Conservation (phyloP, 768 basidiomycete genomes). For the Collybiopsis luxurians region DNA sequence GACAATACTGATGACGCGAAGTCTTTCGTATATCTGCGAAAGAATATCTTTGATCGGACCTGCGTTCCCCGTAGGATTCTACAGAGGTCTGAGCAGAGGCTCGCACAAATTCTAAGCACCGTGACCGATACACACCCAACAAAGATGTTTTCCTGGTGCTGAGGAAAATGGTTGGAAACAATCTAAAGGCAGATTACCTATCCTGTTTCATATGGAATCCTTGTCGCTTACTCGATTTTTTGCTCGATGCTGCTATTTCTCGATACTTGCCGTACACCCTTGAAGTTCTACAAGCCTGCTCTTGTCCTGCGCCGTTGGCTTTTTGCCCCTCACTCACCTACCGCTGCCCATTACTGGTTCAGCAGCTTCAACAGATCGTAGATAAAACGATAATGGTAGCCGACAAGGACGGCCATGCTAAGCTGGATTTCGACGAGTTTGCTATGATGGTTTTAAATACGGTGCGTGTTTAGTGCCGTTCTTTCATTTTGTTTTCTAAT, state of each 20-base stretch:
- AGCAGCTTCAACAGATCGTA: slow-evolving; percentile 98
- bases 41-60: no score
- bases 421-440: slow-evolving; percentile 96
- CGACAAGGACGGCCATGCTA: slow-evolving; percentile 96
- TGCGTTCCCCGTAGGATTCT: no score
- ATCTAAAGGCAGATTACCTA: slow-evolving; percentile 73
- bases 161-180: slow-evolving; percentile 99
- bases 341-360: slow-evolving; percentile 65
- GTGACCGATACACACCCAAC: slow-evolving; percentile 97
- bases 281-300: no score
- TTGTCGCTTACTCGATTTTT: no score
- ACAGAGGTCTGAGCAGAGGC: no score
- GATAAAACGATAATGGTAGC: slow-evolving; percentile 99
- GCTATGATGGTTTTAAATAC: slow-evolving; percentile 96
- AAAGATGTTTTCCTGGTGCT: slow-evolving; percentile 97
- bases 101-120: slow-evolving; percentile 34
- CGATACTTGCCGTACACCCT: no score
- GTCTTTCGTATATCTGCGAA: no score
- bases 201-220: background rate
- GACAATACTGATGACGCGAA: no score
- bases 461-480: slow-evolving; percentile 32
- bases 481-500: background rate
- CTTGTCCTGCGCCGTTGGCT: background rate
- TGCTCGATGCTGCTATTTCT: no score
- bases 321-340: no score